Evolutionary conservation across 1,284 basidiomycete species (phyloP), one percentile per base, ranked within the genome.

Genomic region (Leccinum subrobustum): DNA sequence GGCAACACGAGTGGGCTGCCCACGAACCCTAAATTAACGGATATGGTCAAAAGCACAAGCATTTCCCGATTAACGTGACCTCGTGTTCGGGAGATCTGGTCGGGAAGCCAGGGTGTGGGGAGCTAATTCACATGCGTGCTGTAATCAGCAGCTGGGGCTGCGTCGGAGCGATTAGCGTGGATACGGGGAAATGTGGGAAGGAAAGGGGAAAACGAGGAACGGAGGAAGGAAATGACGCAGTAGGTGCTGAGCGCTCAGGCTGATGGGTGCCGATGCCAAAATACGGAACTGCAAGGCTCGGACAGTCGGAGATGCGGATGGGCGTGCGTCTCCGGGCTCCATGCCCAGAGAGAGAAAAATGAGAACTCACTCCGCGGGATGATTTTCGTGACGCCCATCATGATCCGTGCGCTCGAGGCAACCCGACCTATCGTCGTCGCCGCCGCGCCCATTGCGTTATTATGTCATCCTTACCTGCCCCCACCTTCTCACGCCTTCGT

Each of bases 11-110:
- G n/a, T 55, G 47, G 62, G 9, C 61, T 48, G 31, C 62, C 55
- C 48, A 58, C 61, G 61, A 73, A 74, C 72, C 69, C 69, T 73
- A 71, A 74, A 69, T 62, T 61, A 70, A 68, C 70, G 72, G 73
- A 74, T 70, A 55, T 72, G 62, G 64, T 58, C 37, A 70, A 73
- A 62, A 60, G 60, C 52, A 61, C 68, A 31, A 44, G 44, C n/a
- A 67, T 57, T 72, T 65, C 68, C 68, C 59, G 61, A 72, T 70
- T 70, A 56, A 69, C 59, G 29, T 50, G 37, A 58, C 66, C 64
- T 62, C 70, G 66, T 65, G 69, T 58, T 52, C 29, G 58, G 60
- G 56, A 65, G 60, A 70, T 63, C 70, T 72, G 50, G 60, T 37
- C 20, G 29, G 59, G 68, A 69, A 72, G 62, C 48, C 51, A 25